These are phyloP conservation scores for Alternaria brassicae DNA, from an alignment of 2,329 filamentous ascomycete species.

Conservation along the genomic window DNA sequence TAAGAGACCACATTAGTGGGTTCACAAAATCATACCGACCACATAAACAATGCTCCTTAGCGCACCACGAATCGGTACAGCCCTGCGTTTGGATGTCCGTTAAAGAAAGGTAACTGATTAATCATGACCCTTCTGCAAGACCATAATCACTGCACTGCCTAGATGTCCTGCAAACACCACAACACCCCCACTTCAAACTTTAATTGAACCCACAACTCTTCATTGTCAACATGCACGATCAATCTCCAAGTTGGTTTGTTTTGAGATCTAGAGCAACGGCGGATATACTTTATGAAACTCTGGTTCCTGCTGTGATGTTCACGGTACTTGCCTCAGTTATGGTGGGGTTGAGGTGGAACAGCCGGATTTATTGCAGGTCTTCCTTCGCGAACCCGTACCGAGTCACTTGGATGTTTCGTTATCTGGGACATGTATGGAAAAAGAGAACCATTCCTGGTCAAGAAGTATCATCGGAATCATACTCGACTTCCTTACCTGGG, in stretches of 20 bases:
- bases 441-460: slow-evolving; percentile 34
- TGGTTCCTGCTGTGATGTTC: slow-evolving; percentile 36
- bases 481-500: slow-evolving; percentile 42
- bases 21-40: slow-evolving; percentile 16
- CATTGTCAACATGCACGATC: slow-evolving; percentile 19
- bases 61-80: slow-evolving; percentile 1
- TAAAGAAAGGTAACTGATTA: not conserved
- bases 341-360: slow-evolving; percentile 40
- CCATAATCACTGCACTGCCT: not conserved
- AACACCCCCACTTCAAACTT: not conserved
- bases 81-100: not conserved
- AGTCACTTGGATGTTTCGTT: slow-evolving; percentile 35
- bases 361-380: slow-evolving; percentile 29
- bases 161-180: not conserved
- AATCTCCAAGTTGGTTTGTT: slow-evolving; percentile 35
- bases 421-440: slow-evolving; percentile 33
- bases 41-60: not conserved
- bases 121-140: not conserved
- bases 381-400: slow-evolving; percentile 36
- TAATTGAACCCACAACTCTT: not conserved
- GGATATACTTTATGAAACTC: slow-evolving; percentile 31
- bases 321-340: slow-evolving; percentile 33
- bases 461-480: slow-evolving; percentile 38
- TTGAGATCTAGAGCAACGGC: slow-evolving; percentile 30
- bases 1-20: not conserved